phyloP scores from a whole-genome alignment of 495 filamentous ascomycete species.

The Thozetella sp. region DNA sequence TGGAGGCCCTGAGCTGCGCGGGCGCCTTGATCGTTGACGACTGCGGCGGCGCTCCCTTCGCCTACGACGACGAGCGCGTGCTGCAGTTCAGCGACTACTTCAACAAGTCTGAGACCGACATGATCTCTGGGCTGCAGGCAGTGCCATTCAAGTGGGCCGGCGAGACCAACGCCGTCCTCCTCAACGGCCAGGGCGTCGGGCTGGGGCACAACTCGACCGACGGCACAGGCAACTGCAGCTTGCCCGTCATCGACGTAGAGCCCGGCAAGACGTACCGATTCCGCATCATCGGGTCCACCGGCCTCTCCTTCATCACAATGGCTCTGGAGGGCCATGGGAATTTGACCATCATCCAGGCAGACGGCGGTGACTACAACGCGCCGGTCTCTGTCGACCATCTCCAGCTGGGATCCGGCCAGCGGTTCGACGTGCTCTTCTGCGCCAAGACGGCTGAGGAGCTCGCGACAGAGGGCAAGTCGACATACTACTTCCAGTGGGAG shows the following conservation, averaged over 20 bases:
- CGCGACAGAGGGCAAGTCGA: slow-evolving; percentile 29
- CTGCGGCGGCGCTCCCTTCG: slow-evolving; percentile 37
- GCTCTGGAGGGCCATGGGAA: slow-evolving; percentile 53
- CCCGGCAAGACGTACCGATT: slow-evolving; percentile 60
- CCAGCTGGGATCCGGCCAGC: slow-evolving; percentile 57
- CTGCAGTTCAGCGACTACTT: slow-evolving; percentile 55
- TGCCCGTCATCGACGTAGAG: slow-evolving; percentile 54
- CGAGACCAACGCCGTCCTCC: slow-evolving; percentile 48
- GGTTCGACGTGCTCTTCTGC: slow-evolving; percentile 54
- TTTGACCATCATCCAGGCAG: slow-evolving; percentile 54
- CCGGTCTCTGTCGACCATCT: slow-evolving; percentile 45
- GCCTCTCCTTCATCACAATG: slow-evolving; percentile 49
- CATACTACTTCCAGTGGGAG: slow-evolving; percentile 59
- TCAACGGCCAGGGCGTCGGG: slow-evolving; percentile 47
- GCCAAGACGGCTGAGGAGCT: slow-evolving; percentile 45
- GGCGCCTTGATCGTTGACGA: slow-evolving; percentile 60
- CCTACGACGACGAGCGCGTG: slow-evolving; percentile 59
- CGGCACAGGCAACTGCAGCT: slow-evolving; percentile 33
- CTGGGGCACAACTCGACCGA: slow-evolving; percentile 21
- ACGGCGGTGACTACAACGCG: slow-evolving; percentile 57
- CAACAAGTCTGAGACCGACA: slow-evolving; percentile 38
- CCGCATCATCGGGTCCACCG: slow-evolving; percentile 54
- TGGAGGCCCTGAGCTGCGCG: slow-evolving; percentile 54
- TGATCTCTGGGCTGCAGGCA: slow-evolving; percentile 37
- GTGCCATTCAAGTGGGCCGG: slow-evolving; percentile 44